Conservation (phyloP, 163 green algal genomes). For the Scenedesmus sp. region DNA sequence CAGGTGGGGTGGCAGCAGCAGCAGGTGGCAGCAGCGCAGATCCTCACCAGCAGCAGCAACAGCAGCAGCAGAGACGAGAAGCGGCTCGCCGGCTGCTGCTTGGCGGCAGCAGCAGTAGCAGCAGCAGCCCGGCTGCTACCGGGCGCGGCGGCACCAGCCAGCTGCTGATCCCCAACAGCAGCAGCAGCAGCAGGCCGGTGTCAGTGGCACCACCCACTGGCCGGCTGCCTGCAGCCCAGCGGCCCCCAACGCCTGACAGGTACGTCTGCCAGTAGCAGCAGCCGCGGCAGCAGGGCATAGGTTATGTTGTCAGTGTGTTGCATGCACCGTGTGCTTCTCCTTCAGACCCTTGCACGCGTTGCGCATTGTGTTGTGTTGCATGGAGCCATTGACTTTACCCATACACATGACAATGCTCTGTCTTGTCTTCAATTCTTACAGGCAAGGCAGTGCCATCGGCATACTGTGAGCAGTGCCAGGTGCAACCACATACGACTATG, state of each 20-base stretch:
- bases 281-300: background rate
- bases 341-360: background rate
- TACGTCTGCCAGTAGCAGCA: background rate
- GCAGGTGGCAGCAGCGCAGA: background rate
- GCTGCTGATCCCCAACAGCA: background rate
- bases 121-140: background rate
- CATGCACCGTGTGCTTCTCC: background rate
- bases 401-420: too few relatives aligned
- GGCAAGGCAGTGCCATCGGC: background rate
- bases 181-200: background rate
- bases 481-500: background rate
- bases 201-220: conserved; percentile 8
- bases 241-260: conserved; percentile 44
- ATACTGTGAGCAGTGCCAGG: background rate
- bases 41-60: background rate
- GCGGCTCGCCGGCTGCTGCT: background rate
- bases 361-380: background rate
- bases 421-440: too few relatives aligned
- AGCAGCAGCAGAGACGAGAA: conserved; percentile 12
- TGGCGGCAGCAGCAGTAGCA: background rate
- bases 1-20: background rate
- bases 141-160: background rate
- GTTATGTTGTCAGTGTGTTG: background rate
- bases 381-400: too few relatives aligned
- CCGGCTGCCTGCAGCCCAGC: conserved; percentile 19